Percentiles rank a stretch among this genome's conserved stretches.
Conservation (phyloP, 2,329 filamentous ascomycete species). For the Didymella pinodella region DNA sequence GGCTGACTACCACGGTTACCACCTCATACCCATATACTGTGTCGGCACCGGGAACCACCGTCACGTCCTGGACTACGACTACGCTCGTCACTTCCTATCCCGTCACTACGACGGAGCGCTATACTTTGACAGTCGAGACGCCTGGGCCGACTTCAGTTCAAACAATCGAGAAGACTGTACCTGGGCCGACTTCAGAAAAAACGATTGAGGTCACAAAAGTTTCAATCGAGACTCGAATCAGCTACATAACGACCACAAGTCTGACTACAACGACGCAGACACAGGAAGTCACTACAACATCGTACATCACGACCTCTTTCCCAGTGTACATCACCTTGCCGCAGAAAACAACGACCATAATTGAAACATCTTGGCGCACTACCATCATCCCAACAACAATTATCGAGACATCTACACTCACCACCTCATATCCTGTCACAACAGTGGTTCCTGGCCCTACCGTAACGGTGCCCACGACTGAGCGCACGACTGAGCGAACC, state of each 20-base stretch:
- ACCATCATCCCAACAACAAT: neutral
- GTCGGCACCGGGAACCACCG: slow-evolving; percentile 4
- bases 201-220: slow-evolving; percentile 7
- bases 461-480: neutral
- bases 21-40: slow-evolving; percentile 6
- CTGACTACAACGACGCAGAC: neutral
- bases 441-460: neutral
- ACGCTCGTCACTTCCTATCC: neutral
- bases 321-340: neutral
- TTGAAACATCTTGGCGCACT: neutral
- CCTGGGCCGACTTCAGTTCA: slow-evolving; percentile 11
- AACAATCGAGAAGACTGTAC: neutral
- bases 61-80: slow-evolving; percentile 1
- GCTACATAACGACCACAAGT: slow-evolving; percentile 2
- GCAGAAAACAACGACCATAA: neutral
- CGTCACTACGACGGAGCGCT: slow-evolving; percentile 7
- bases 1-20: slow-evolving; percentile 8
- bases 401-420: neutral
- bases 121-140: slow-evolving; percentile 13
- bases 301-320: neutral
- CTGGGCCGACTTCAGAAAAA: neutral
- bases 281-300: neutral
- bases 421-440: neutral
- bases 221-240: slow-evolving; percentile 14
- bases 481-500: neutral